These are phyloP conservation scores for Capsicum chinense DNA, from an alignment of 257 asterid genomes.

Conservation along the genomic window DNA sequence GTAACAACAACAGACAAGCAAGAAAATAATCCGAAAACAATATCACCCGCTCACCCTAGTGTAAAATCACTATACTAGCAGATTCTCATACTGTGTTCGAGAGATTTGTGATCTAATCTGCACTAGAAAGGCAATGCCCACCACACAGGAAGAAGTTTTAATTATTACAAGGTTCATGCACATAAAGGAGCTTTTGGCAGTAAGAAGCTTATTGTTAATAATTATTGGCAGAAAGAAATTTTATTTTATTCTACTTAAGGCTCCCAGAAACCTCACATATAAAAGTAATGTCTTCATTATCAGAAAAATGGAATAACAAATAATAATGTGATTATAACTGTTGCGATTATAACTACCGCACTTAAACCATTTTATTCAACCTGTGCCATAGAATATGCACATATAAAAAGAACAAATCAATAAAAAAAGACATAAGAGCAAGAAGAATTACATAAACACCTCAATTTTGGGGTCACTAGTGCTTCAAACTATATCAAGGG, in stretches of 20 bases:
- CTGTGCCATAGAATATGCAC: not conserved
- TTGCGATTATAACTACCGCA: not conserved
- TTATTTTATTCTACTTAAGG: not conserved
- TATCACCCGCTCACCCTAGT: not conserved
- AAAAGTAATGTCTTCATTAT: not conserved
- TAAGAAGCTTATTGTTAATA: not conserved
- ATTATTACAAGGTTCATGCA: not conserved
- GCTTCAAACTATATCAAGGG: not conserved
- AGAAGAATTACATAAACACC: not conserved
- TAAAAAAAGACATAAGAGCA: constrained; percentile 21
- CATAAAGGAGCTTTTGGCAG: constrained; percentile 4
- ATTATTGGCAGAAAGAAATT: constrained; percentile 10
- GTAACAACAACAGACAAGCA: not conserved
- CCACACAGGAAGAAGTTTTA: not conserved
- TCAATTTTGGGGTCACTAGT: constrained; percentile 16
- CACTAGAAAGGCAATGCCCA: not conserved
- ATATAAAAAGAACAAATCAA: not conserved
- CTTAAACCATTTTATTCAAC: not conserved
- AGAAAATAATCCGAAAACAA: not conserved
- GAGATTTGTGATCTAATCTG: constrained; percentile 5
- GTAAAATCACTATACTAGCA: not conserved
- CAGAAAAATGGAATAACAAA: constrained; percentile 17
- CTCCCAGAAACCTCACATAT: constrained; percentile 21
- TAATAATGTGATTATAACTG: not conserved
- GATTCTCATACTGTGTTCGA: constrained; percentile 7